These are phyloP conservation scores for Pichia cabralensis DNA, from an alignment of 805 yeast genomes.

Conservation along the genomic window DNA sequence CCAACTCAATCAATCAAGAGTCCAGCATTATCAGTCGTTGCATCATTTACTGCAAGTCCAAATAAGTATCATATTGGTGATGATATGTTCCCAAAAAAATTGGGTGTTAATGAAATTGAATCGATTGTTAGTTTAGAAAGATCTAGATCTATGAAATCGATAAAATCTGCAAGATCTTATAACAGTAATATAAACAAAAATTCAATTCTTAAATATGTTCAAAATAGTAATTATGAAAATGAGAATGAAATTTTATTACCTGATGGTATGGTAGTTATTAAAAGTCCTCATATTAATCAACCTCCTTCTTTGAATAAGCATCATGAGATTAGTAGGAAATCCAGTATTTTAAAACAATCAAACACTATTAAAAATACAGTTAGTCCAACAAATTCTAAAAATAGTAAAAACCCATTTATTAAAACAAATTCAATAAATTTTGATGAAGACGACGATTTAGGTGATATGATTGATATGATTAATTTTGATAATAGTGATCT, in stretches of 20 bases:
- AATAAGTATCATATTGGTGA: slow-evolving; percentile 36
- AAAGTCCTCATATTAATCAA: slow-evolving; percentile 10
- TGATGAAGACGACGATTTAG: slow-evolving; percentile 13
- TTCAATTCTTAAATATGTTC: slow-evolving; percentile 21
- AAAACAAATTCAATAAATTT: slow-evolving; percentile 1
- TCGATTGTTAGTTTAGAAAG: slow-evolving; percentile 67
- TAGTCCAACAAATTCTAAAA: neutral
- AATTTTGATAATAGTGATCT: slow-evolving; percentile 20
- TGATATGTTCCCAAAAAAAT: slow-evolving; percentile 60
- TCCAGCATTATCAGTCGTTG: slow-evolving; percentile 7
- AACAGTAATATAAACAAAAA: slow-evolving; percentile 8
- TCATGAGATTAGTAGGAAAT: slow-evolving; percentile 1
- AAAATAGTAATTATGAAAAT: slow-evolving; percentile 10
- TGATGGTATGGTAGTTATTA: slow-evolving; percentile 40
- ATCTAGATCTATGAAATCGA: slow-evolving; percentile 47
- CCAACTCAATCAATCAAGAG: slow-evolving; percentile 7
- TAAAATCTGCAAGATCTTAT: slow-evolving; percentile 17
- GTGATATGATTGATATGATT: slow-evolving; percentile 23
- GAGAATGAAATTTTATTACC: slow-evolving; percentile 15
- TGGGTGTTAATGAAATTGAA: slow-evolving; percentile 60
- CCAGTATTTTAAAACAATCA: slow-evolving; percentile 11
- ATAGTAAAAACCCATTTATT: neutral
- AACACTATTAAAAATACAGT: neutral
- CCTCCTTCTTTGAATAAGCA: neutral
- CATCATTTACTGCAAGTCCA: slow-evolving; percentile 11